Base-by-base conservation (phyloP, 805 yeast genomes). In the Hanseniaspora hatyaiensis region DNA sequence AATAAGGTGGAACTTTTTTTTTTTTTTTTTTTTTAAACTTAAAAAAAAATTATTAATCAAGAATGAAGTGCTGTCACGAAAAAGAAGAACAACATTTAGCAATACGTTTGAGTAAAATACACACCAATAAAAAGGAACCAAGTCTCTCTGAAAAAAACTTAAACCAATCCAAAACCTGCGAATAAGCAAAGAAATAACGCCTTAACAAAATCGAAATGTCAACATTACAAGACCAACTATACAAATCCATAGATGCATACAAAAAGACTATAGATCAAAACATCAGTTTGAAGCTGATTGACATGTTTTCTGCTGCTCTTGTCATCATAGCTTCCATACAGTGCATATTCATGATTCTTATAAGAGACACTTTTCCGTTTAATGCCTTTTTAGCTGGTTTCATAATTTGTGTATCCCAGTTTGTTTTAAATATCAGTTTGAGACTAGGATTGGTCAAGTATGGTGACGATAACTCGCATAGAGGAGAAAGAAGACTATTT, bases 361-460 rank as follows among this genome's bases (percentile, higher is more conserved):
- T 87, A 39, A 95, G 96, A 42, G 66, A 63, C 31, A 85, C 77
- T 57, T 92, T 82, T 74, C 99, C 99, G 15, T 92, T 92, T 74
- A 92, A 92, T 65, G 97, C 96, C 20, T 92, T 92, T 61, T 71
- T 92, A 51, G 89, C 95, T 18, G 97, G 97, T 1, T 92, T 92
- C 61, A 75, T 82, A 48, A 70, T 86, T 19, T 84, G 96, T 38
- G 96, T 92, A 43, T 97, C 95, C 12, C 97, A 92, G 64, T 92
- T 92, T 62, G 97, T 92, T 22, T 73, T 92, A 53, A 77, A 94
- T 11, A 85, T 83, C 34, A 73, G 83, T 52, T 69, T 92, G 58
- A 73, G 97, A 59, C 72, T 89, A 58, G 96, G 88, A 60, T 69
- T 73, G 50, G 65, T 69, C 51, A 56, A 69, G 38, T 36, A 36